phyloP scores from a whole-genome alignment of 148 eudicot species.

The Amaranthus palmeri region DNA sequence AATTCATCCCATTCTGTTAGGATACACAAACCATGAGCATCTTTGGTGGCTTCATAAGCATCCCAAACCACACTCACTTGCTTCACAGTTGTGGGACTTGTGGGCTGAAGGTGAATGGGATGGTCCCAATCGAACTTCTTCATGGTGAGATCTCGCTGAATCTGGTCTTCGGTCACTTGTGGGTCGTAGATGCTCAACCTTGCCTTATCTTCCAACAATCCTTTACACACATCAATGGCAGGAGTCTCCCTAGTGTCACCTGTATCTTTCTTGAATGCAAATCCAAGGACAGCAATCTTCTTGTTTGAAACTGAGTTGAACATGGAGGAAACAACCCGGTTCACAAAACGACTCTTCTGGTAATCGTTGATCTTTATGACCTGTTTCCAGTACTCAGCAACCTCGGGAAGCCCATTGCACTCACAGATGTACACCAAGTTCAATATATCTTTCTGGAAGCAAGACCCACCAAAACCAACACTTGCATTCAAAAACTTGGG shows the following conservation, averaged over 20 bases:
- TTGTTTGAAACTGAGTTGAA: conserved; percentile 71
- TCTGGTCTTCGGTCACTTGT: conserved; percentile 66
- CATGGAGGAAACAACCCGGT: conserved; percentile 74
- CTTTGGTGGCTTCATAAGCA: conserved; percentile 66
- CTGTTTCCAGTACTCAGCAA: conserved; percentile 83
- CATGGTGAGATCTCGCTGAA: conserved; percentile 58
- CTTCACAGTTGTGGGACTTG: conserved; percentile 61
- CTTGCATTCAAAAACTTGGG: conserved; percentile 56
- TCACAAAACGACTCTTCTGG: conserved; percentile 62
- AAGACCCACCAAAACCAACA: conserved; percentile 67
- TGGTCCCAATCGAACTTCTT: conserved; percentile 76
- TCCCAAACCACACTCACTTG: conserved; percentile 67
- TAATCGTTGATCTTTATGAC: conserved; percentile 83
- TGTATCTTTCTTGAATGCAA: conserved; percentile 69
- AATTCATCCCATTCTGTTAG: conserved; percentile 83
- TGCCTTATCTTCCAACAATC: conserved; percentile 61
- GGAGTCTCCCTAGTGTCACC: conserved; percentile 79
- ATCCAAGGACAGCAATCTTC: conserved; percentile 66
- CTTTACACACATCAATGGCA: conserved; percentile 72
- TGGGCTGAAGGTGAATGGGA: conserved; percentile 60
- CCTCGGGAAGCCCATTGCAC: conserved; percentile 79
- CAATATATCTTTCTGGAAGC: conserved; percentile 62
- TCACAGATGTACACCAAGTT: conserved; percentile 65
- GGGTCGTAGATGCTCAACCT: conserved; percentile 66
- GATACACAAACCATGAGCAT: conserved; percentile 66